Evolutionary conservation across 2,329 filamentous ascomycete species (phyloP), one percentile per base, ranked within the genome.

Genomic region (Fusarium xyrophilum): DNA sequence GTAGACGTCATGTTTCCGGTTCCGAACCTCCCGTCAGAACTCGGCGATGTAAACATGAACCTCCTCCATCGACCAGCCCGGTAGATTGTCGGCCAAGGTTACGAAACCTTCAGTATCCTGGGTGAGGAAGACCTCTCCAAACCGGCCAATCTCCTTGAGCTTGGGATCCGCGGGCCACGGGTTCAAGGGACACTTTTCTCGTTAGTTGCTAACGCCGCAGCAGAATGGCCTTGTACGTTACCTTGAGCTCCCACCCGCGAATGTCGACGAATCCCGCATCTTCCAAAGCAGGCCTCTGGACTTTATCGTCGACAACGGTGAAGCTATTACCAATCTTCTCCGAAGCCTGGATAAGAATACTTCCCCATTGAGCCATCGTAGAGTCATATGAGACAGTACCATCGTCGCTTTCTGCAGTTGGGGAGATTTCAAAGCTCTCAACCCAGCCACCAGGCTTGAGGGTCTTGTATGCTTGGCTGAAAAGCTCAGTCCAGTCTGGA

Each of bases 191-290:
- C 42, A 44, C 42, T 44, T 3, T n/a, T 44, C 6, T 1, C 5
- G 42, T 44, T 13, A 44, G 42, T 15, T 2, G 2, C 15, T 8
- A 10, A 21, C 0, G 1, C 1, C 7, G 8, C 13, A 15, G 13
- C 6, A 28, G 2, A 11, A 21, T n/a, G 13, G 0, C 0, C 6
- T 25, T 13, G 6, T n/a, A 28, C 8, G 0, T 1, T 44, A 44
- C 42, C 42, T 44, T 44, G 0, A 44, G 28, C 9, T 44, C 42
- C 42, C 42, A 44, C 42, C 21, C 25, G 13, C 21, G 42, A 11
- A 44, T 21, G 1, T 28, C 42, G 0, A 44, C 42, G 3, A 44
- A 44, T 12, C 42, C 42, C 0, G 25, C 42, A 4, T 44, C 25
- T 28, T 44, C 4, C 11, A 44, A 44, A 8, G 42, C 25, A 28